Percentiles rank a stretch among this genome's conserved stretches.
phyloP scores from a whole-genome alignment of 345 rosid species.

The Melaleuca quinquenervia region DNA sequence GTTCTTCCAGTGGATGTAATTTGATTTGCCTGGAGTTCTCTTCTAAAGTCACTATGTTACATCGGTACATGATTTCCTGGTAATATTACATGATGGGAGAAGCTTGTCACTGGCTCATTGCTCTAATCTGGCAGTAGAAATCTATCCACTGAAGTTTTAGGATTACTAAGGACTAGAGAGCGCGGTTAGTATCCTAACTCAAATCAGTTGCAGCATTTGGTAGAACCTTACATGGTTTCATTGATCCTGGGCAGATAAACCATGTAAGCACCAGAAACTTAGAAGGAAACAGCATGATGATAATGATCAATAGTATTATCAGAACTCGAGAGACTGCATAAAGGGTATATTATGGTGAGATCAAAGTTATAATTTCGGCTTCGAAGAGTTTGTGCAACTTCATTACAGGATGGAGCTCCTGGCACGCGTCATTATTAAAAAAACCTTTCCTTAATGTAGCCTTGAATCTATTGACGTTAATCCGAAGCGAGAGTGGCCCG shows the following conservation, averaged over 20 bases:
- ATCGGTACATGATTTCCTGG: neutral
- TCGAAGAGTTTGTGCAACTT: neutral
- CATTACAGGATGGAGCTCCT: neutral
- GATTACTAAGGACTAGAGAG: neutral
- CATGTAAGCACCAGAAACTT: neutral
- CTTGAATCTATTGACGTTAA: neutral
- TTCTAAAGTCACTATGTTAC: neutral
- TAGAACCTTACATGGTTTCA: neutral
- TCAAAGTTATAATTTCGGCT: neutral
- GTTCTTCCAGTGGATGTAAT: neutral
- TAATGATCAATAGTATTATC: neutral
- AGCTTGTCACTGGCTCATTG: neutral
- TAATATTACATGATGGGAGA: neutral
- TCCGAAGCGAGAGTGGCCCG: neutral
- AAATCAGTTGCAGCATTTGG: neutral
- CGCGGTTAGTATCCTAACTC: neutral
- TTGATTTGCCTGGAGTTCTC: neutral
- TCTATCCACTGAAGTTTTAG: neutral
- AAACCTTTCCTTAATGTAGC: neutral
- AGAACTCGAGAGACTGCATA: neutral
- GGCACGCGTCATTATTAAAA: neutral
- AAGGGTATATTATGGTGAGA: neutral
- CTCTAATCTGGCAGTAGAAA: neutral
- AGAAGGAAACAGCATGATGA: neutral
- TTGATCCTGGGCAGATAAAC: neutral